These are phyloP conservation scores for Zoysia pacifica DNA, from an alignment of 176 grass and related monocot genomes.

Conservation along the genomic window DNA sequence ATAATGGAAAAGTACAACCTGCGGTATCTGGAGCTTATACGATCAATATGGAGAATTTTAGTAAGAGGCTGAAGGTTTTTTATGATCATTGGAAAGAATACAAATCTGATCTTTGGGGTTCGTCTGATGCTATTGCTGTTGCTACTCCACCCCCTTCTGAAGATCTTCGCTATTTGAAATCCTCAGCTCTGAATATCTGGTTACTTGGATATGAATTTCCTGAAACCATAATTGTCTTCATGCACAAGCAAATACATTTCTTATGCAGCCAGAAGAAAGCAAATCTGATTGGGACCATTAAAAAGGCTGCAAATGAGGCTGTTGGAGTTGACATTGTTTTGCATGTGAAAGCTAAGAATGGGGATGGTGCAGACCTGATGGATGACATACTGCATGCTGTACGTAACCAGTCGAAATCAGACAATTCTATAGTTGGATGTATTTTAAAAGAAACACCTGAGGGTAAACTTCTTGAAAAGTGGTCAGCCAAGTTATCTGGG, in stretches of 20 bases:
- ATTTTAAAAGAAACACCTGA: conserved; percentile 67
- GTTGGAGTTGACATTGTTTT: conserved; percentile 39
- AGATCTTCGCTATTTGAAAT: conserved; percentile 43
- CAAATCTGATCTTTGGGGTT: conserved; percentile 29
- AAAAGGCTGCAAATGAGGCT: conserved; percentile 15
- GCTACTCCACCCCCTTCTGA: conserved; percentile 49
- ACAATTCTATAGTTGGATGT: conserved; percentile 48
- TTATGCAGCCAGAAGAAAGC: conserved; percentile 24
- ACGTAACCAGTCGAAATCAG: conserved; percentile 42
- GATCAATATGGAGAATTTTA: conserved; percentile 37
- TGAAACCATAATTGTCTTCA: conserved; percentile 43
- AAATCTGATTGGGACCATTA: conserved; percentile 18
- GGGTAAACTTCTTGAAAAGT: conserved; percentile 72
- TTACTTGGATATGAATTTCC: conserved; percentile 30
- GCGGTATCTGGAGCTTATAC: not conserved
- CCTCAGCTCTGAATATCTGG: conserved; percentile 35
- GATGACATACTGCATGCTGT: conserved; percentile 54
- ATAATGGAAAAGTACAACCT: no score
- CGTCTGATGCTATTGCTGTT: conserved; percentile 29
- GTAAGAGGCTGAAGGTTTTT: conserved; percentile 34
- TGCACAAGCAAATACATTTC: conserved; percentile 35
- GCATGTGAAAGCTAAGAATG: conserved; percentile 51
- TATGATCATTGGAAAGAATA: conserved; percentile 42
- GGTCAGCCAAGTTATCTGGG: conserved; percentile 59
- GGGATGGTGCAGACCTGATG: conserved; percentile 49